Base-by-base conservation (phyloP, 306 rosid species). In the Cicer arietinum region DNA sequence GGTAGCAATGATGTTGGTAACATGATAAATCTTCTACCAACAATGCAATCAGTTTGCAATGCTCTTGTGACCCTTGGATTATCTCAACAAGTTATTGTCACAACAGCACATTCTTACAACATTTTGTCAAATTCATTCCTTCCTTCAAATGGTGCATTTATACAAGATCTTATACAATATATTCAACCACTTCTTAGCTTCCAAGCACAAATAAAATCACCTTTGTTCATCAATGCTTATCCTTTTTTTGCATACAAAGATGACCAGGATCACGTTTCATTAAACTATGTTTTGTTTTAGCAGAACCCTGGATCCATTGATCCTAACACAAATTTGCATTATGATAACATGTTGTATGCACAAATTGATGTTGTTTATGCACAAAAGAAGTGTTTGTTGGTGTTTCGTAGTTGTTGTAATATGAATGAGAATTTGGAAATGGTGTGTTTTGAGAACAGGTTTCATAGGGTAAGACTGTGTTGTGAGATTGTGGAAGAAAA, bases 291-390 rank as follows among this genome's bases (percentile, higher is more conserved):
- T 10, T 80, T 94, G 1, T 92, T 94, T 58, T 93, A 90, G 81
- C 96, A 93, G 5, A 94, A 94, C 69, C 17, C 79, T n/a, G 98
- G 98, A 4, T 68, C 77, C 59, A 74, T 42, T 7, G 98, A 94
- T 43, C 87, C 90, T 11, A 42, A 0, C 0, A 91, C 97, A 2
- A 91, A 89, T 81, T 71, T 94, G 61, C 96, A 89, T 58, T 94
- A 94, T 62, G 95, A 91, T 46, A 94, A 94, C 84, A 91, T 94
- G 98, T 62, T 94, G 64, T 89, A 83, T 80, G 98, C 98, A 72
- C 98, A 94, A 69, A 83, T 94, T 25, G 98, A 94, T 69, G 91
- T 97, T n/a, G 97, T 94, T n/a, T 90, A 94, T 16, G 73, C 82
- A 14, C 16, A 14, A 14, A 14, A 14, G 16, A 14, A 14, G 16